Base-by-base conservation (phyloP, 768 basidiomycete species). In the Pulveroboletus sp. region DNA sequence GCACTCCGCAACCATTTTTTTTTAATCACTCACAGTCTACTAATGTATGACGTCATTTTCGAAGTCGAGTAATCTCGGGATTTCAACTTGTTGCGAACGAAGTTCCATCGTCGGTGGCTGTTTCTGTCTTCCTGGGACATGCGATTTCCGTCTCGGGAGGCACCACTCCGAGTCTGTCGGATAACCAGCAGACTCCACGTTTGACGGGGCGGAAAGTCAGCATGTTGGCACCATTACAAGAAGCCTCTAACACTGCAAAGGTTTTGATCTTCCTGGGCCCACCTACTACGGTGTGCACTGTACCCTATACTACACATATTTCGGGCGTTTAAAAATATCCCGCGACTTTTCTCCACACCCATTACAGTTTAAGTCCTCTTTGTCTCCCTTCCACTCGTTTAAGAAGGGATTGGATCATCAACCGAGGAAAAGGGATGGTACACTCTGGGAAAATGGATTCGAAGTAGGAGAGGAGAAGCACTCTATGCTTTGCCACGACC, bases 1-100 rank as follows among this genome's bases (percentile, higher is more conserved):
- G n/a, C 93, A 96, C 60, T 77, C 84, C 2, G 71, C 79, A 30
- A 95, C n/a, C n/a, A 95, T 56, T 92, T 94, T 4, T 84, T 92
- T 63, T 74, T 92, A 43, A 92, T 96, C 67, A 53, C 49, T 86
- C 14, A 94, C 93, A 80, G 14, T 74, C 81, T 14, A 78, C 75
- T 45, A 81, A 86, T 92, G 16, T 85, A 85, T 58, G 86, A 86
- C 43, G 86, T 86, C 2, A 86, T 92, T 36, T 90, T 93, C 58
- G 85, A 87, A 47, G 78, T 86, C 2, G 83, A 88, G 23, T 61
- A 77, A 19, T 71, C 69, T 19, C 63, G 65, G 24, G 67, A 81
- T 9, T 67, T 71, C 17, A 77, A 75, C 34, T 68, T 81, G 23
- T 82, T 85, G 55, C 69, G 4, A 53, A 54, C 13, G 52, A 20